Conservation (phyloP, 176 grass and related monocot species). For the Bolboschoenus planiculmis region DNA sequence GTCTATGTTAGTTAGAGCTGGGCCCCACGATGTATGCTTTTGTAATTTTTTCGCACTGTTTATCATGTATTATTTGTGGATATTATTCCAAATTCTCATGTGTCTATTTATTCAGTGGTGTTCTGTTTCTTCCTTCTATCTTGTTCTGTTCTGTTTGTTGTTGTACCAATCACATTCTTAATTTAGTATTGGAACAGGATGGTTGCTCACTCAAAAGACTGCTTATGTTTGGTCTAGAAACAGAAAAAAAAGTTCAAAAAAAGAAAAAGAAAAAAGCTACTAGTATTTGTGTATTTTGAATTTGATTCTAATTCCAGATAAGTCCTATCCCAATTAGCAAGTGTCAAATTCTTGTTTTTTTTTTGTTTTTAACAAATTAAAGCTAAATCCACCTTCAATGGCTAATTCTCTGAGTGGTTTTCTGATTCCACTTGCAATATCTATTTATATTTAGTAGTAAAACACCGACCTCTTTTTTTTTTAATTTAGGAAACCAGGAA, state of each 20-base stretch:
- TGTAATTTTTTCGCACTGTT: slow-evolving; percentile 3
- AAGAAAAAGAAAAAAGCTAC: background rate
- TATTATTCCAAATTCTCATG: background rate
- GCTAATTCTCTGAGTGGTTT: background rate
- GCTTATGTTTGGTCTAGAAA: background rate
- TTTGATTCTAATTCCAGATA: slow-evolving; percentile 2
- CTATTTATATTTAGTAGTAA: background rate
- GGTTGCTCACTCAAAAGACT: background rate
- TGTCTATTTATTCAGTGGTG: background rate
- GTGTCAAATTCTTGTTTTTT: background rate
- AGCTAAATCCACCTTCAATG: background rate
- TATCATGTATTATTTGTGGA: slow-evolving; percentile 8
- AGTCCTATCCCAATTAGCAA: background rate
- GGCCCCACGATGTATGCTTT: slow-evolving; percentile 7
- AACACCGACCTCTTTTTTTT: background rate
- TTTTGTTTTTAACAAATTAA: background rate
- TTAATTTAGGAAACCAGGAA: background rate
- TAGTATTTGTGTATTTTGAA: background rate
- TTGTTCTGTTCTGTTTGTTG: slow-evolving; percentile 2
- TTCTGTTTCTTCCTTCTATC: slow-evolving; percentile 1
- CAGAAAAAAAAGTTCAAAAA: background rate
- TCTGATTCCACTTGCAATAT: slow-evolving; percentile 12
- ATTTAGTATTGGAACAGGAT: background rate
- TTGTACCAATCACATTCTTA: background rate
- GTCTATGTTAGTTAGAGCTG: background rate